Evolutionary conservation across 2,329 filamentous ascomycete genomes (phyloP).

Genomic region (Epichloe coenophiala): DNA sequence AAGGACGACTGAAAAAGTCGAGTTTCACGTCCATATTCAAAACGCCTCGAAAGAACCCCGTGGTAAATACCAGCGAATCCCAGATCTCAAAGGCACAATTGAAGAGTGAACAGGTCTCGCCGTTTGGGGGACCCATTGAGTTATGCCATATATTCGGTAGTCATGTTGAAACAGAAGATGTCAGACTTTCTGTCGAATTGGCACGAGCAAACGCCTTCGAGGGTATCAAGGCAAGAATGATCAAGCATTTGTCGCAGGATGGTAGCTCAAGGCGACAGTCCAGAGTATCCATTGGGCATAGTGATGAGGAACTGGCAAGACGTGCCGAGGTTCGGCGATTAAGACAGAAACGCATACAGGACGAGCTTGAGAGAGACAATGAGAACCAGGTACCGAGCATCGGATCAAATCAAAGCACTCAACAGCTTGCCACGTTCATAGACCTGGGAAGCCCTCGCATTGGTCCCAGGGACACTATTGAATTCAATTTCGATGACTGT

Average conservation of each 20-base stretch:
- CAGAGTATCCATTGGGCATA: slow-evolving; percentile 29
- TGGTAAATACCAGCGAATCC: slow-evolving; percentile 3
- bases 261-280: slow-evolving; percentile 26
- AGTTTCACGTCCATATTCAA: slow-evolving; percentile 7
- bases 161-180: slow-evolving; percentile 29
- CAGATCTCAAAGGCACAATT: not conserved
- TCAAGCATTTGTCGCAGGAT: slow-evolving; percentile 32
- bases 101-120: slow-evolving; percentile 5
- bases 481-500: slow-evolving; percentile 22
- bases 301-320: slow-evolving; percentile 38
- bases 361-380: slow-evolving; percentile 38
- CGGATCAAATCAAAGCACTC: slow-evolving; percentile 13
- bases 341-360: slow-evolving; percentile 42
- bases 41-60: slow-evolving; percentile 3
- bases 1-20: slow-evolving; percentile 3
- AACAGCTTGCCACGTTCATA: slow-evolving; percentile 13
- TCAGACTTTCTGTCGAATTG: slow-evolving; percentile 9
- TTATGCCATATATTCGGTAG: slow-evolving; percentile 21
- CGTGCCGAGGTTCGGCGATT: slow-evolving; percentile 42
- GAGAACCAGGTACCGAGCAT: slow-evolving; percentile 20
- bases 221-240: slow-evolving; percentile 30
- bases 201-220: slow-evolving; percentile 28
- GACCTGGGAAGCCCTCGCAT: slow-evolving; percentile 18
- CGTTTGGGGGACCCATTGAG: slow-evolving; percentile 13
- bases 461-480: slow-evolving; percentile 36